Conservation (phyloP, 2,329 filamentous ascomycete species). For the Lasiodiplodia hormozganensis region DNA sequence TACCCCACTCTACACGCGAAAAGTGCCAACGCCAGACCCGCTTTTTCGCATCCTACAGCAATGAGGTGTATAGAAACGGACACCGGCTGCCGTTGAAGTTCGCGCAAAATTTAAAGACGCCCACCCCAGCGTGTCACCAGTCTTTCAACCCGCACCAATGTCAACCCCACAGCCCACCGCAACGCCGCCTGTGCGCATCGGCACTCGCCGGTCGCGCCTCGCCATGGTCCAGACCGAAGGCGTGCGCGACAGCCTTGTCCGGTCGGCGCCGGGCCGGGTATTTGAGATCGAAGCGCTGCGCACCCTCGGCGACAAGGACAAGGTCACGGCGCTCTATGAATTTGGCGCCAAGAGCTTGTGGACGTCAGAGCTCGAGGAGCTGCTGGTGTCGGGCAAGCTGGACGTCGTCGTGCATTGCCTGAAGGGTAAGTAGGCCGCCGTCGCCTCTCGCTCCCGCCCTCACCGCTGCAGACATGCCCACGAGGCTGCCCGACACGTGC, state of each 20-base stretch:
- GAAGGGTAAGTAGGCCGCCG: slow-evolving; percentile 63
- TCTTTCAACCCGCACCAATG: too few species aligned
- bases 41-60: too few species aligned
- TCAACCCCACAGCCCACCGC: too few species aligned
- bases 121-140: too few species aligned
- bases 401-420: slow-evolving; percentile 90
- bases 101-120: too few species aligned
- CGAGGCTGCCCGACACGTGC: slow-evolving; percentile 76
- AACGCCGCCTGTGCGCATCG: slow-evolving; percentile 57
- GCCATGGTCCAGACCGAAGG: slow-evolving; percentile 83
- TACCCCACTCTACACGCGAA: too few species aligned
- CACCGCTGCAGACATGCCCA: slow-evolving; percentile 79
- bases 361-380: slow-evolving; percentile 90
- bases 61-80: too few species aligned
- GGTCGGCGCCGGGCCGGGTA: slow-evolving; percentile 47
- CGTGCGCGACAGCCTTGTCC: slow-evolving; percentile 69
- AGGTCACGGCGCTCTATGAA: slow-evolving; percentile 84
- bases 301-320: slow-evolving; percentile 88
- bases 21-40: too few species aligned
- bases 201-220: slow-evolving; percentile 85
- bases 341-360: slow-evolving; percentile 92
- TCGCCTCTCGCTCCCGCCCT: not conserved
- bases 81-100: too few species aligned
- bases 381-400: slow-evolving; percentile 71
- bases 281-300: slow-evolving; percentile 83